A percentile compares a stretch with the other conserved stretches of the same genome.
Evolutionary conservation across 129 eudicot genomes (phyloP).

Genomic region (Daucus carota): DH1_v3.0 NC_030388.2:10140001-10140500

Average conservation of each 20-base stretch:
- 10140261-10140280: constrained; percentile 60
- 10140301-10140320: constrained; percentile 45
- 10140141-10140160: constrained; percentile 80
- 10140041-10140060: constrained; percentile 50
- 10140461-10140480: constrained; percentile 51
- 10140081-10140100: constrained; percentile 74
- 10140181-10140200: constrained; percentile 3
- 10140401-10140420: constrained; percentile 58
- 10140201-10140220: constrained; percentile 1
- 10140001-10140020: constrained; percentile 41
- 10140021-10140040: constrained; percentile 46
- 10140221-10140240: constrained; percentile 54
- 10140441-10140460: constrained; percentile 63
- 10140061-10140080: constrained; percentile 68
- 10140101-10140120: constrained; percentile 66
- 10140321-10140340: constrained; percentile 59
- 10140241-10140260: constrained; percentile 65
- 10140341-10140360: constrained; percentile 53
- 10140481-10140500: constrained; percentile 74
- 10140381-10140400: constrained; percentile 62
- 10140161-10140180: constrained; percentile 7
- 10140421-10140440: constrained; percentile 72
- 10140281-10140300: constrained; percentile 44
- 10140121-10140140: constrained; percentile 69
- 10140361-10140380: constrained; percentile 54